Percentiles rank a stretch among this genome's conserved stretches.
These are phyloP conservation scores for Ceriops zippeliana DNA, from an alignment of 345 rosid species.

Conservation along the genomic window DNA sequence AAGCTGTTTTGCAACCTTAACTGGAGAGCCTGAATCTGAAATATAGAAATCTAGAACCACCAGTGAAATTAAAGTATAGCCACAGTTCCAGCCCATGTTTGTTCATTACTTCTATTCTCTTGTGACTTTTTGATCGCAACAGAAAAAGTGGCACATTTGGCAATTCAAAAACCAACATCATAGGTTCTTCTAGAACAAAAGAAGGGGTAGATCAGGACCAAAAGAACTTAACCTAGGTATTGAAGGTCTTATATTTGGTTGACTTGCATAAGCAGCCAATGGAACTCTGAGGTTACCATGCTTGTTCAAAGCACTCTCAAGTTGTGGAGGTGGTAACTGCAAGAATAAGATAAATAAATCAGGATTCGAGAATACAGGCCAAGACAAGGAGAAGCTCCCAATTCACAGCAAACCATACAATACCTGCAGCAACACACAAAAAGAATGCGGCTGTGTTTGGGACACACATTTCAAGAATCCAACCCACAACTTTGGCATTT, in stretches of 20 bases:
- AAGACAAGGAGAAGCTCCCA: not conserved
- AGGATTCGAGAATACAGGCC: constrained; percentile 7
- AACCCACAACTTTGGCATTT: constrained; percentile 95
- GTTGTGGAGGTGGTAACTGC: constrained; percentile 85
- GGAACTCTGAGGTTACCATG: constrained; percentile 69
- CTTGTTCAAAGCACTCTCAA: constrained; percentile 73
- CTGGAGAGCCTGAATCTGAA: too few species aligned
- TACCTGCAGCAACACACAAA: constrained; percentile 80
- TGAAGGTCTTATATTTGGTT: constrained; percentile 59
- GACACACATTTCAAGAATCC: constrained; percentile 93
- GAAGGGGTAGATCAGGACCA: constrained; percentile 1
- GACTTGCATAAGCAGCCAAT: constrained; percentile 62
- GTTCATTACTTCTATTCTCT: too few species aligned
- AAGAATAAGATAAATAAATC: constrained; percentile 21
- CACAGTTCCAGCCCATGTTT: too few species aligned
- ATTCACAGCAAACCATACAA: constrained; percentile 1
- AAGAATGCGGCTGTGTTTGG: constrained; percentile 94
- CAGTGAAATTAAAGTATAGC: too few species aligned
- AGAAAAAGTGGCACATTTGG: too few species aligned
- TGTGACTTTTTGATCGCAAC: too few species aligned
- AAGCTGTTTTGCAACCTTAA: too few species aligned
- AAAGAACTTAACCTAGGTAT: constrained; percentile 54
- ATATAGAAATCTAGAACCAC: too few species aligned
- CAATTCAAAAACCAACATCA: not conserved
- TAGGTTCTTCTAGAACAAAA: not conserved